Evolutionary conservation across 306 rosid genomes (phyloP).

Genomic region (Urtica urens): DNA sequence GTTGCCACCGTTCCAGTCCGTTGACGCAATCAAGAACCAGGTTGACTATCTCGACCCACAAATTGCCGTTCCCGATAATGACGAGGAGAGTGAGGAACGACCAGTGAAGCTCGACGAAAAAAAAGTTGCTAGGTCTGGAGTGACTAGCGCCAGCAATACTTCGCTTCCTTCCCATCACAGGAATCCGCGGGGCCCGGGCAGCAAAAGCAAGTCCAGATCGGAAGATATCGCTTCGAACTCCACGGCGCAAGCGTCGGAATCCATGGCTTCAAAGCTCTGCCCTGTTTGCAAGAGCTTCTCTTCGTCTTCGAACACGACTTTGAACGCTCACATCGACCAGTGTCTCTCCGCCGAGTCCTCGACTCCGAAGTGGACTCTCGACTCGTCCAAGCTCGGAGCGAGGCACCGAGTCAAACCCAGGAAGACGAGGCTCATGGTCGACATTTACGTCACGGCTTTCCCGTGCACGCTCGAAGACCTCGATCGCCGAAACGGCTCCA

Average conservation of each 20-base stretch:
- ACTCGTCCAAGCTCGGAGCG: conserved; percentile 22
- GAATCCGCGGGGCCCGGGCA: conserved; percentile 16
- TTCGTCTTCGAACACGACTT: conserved; percentile 48
- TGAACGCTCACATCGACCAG: conserved; percentile 59
- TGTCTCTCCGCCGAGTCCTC: conserved; percentile 48
- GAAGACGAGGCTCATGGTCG: conserved; percentile 46
- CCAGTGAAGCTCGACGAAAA: not conserved
- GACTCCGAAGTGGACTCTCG: conserved; percentile 31
- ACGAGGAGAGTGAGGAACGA: conserved; percentile 11
- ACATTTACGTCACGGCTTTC: conserved; percentile 36
- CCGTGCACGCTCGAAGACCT: conserved; percentile 50
- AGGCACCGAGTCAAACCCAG: conserved; percentile 41
- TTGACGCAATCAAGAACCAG: conserved; percentile 23
- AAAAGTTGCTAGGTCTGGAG: conserved; percentile 30
- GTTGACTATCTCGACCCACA: conserved; percentile 2
- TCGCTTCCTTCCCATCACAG: conserved; percentile 13
- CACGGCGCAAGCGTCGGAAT: conserved; percentile 23
- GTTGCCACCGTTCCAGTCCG: conserved; percentile 46
- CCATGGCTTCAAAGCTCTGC: conserved; percentile 48
- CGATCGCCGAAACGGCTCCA: conserved; percentile 43
- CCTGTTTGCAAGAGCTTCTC: conserved; percentile 59
- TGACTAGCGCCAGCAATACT: conserved; percentile 11
- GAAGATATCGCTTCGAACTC: conserved; percentile 34
- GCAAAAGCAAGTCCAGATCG: conserved; percentile 28
- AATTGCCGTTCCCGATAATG: conserved; percentile 14